These are phyloP conservation scores for Cercospora citrullina DNA, from an alignment of 2,329 filamentous ascomycete genomes.

Conservation along the genomic window DNA sequence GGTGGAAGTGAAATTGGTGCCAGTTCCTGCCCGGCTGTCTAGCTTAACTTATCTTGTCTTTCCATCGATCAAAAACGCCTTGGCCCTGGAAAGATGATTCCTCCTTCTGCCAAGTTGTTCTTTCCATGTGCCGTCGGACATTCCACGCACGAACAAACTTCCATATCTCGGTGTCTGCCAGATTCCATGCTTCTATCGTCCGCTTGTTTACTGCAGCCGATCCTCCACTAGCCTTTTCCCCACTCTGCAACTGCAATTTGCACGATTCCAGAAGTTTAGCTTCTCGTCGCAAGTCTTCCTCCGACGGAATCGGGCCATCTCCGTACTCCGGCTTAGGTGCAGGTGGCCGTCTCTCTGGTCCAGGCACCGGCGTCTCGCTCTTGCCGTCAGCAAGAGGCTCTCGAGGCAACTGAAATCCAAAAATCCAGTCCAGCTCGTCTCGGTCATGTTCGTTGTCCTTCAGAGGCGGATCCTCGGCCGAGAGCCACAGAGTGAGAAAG, in stretches of 20 bases:
- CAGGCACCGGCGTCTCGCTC: constrained; percentile 59
- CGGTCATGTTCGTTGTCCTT: constrained; percentile 50
- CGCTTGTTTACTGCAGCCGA: constrained; percentile 40
- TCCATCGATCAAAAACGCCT: constrained; percentile 43
- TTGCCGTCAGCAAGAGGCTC: constrained; percentile 55
- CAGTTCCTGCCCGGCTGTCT: neutral
- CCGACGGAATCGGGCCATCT: constrained; percentile 54
- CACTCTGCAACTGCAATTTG: constrained; percentile 26
- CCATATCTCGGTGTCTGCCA: constrained; percentile 77
- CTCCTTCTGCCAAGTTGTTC: constrained; percentile 68
- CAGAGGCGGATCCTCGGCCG: constrained; percentile 61
- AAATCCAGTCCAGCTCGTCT: constrained; percentile 73
- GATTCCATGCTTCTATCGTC: constrained; percentile 53
- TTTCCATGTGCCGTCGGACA: constrained; percentile 63
- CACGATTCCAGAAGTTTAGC: constrained; percentile 52
- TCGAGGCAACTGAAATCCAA: constrained; percentile 78
- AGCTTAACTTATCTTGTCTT: constrained; percentile 25
- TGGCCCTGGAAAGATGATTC: constrained; percentile 66
- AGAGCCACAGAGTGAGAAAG: constrained; percentile 75
- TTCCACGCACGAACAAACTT: constrained; percentile 69
- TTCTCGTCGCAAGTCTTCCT: constrained; percentile 58
- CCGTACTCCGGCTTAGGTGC: constrained; percentile 50
- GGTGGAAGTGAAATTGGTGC: neutral
- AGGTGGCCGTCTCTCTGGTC: constrained; percentile 55
- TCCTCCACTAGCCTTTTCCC: constrained; percentile 17